These are phyloP conservation scores for Tylopilus sp. DNA, from an alignment of 768 basidiomycete genomes.

Conservation along the genomic window DNA sequence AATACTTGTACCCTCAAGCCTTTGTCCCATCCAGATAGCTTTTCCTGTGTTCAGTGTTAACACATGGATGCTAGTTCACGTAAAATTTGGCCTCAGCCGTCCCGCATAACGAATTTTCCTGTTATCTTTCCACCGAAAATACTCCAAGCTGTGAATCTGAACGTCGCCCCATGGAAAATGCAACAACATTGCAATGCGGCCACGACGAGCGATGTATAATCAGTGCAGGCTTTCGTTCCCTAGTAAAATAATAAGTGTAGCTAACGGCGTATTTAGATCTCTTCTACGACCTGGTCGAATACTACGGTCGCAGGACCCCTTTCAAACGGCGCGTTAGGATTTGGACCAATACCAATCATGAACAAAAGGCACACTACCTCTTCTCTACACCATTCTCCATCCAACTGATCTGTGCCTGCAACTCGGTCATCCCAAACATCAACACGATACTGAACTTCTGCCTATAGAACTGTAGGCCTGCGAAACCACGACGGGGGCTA, in stretches of 20 bases:
- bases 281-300: slow-evolving; percentile 32
- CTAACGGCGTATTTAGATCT: slow-evolving; percentile 8
- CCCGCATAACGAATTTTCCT: too few species aligned
- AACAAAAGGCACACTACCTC: slow-evolving; percentile 10
- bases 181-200: too few species aligned
- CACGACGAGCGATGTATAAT: too few species aligned
- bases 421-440: slow-evolving; percentile 42
- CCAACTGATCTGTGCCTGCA: slow-evolving; percentile 47
- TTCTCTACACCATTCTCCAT: slow-evolving; percentile 31
- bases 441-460: slow-evolving; percentile 39
- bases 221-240: too few species aligned
- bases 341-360: not conserved
- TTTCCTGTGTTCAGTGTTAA: too few species aligned
- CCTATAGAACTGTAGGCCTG: slow-evolving; percentile 28
- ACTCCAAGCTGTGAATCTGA: too few species aligned
- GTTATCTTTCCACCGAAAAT: too few species aligned
- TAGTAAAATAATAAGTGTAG: not conserved
- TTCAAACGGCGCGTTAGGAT: slow-evolving; percentile 1
- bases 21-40: too few species aligned
- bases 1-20: too few species aligned
- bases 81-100: too few species aligned
- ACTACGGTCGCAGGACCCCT: slow-evolving; percentile 33
- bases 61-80: too few species aligned
- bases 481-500: slow-evolving; percentile 30
- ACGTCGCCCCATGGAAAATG: too few species aligned